Conservation (phyloP, 1,284 basidiomycete genomes). For the Ceratobasidium sp. region DNA sequence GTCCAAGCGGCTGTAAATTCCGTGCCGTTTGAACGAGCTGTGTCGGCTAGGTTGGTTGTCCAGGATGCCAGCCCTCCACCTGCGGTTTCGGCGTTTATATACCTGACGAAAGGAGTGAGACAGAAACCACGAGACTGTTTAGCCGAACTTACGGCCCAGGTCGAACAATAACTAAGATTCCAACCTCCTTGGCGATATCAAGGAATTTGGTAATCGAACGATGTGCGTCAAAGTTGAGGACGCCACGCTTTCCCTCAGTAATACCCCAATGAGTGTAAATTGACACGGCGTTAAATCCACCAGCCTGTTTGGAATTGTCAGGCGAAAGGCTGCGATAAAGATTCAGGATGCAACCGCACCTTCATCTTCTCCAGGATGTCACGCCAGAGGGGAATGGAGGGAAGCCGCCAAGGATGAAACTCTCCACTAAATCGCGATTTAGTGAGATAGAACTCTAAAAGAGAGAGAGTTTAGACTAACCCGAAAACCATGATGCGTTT, state of each 20-base stretch:
- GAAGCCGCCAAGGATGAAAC: slow-evolving; percentile 44
- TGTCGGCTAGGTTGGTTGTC: slow-evolving; percentile 30
- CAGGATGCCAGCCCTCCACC: slow-evolving; percentile 37
- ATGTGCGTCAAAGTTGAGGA: slow-evolving; percentile 44
- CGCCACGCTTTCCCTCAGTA: slow-evolving; percentile 45
- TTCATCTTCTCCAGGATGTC: slow-evolving; percentile 45
- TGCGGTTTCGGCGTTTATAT: slow-evolving; percentile 46
- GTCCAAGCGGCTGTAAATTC: slow-evolving; percentile 37
- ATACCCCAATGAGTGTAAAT: slow-evolving; percentile 48
- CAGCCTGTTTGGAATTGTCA: slow-evolving; percentile 29
- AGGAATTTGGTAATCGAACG: slow-evolving; percentile 43
- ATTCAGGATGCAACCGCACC: not conserved
- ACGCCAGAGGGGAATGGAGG: slow-evolving; percentile 34
- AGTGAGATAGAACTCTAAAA: not conserved
- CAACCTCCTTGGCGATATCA: slow-evolving; percentile 46
- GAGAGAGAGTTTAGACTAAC: not conserved
- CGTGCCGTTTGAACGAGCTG: slow-evolving; percentile 25
- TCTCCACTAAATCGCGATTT: slow-evolving; percentile 33
- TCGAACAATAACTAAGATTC: slow-evolving; percentile 46
- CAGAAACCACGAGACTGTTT: not conserved
- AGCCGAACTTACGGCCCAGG: slow-evolving; percentile 40
- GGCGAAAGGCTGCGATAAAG: not conserved
- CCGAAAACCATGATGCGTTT: slow-evolving; percentile 24
- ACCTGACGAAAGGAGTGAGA: not conserved
- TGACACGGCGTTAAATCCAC: slow-evolving; percentile 47